These are phyloP conservation scores for Cyberlindnera mrakii DNA, from an alignment of 805 yeast genomes.

Conservation along the genomic window DNA sequence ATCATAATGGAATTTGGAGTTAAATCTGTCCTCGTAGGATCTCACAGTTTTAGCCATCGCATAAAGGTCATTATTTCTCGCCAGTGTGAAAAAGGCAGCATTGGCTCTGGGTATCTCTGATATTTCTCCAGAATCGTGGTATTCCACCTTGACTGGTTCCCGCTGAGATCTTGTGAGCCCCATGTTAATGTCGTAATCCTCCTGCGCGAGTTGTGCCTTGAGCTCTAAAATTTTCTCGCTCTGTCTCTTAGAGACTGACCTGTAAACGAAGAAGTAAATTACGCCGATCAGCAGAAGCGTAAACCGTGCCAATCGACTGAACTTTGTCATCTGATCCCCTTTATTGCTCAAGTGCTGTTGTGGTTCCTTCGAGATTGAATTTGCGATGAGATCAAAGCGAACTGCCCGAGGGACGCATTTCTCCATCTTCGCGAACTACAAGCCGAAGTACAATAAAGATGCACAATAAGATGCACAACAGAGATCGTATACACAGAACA, in stretches of 20 bases:
- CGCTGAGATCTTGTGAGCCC: conserved; percentile 7
- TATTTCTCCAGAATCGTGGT: conserved; percentile 44
- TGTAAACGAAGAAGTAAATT: conserved; percentile 15
- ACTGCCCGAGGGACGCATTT: no score
- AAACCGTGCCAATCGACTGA: conserved; percentile 15
- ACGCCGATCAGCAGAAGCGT: conserved; percentile 10
- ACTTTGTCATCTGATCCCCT: conserved; percentile 6
- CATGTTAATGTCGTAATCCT: conserved; percentile 13
- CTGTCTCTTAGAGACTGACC: conserved; percentile 14
- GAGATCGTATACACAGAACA: no score
- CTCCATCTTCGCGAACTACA: no score
- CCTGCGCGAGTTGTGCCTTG: conserved; percentile 11
- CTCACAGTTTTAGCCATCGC: conserved; percentile 54
- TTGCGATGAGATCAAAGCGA: no score
- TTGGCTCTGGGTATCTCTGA: conserved; percentile 36
- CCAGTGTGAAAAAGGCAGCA: conserved; percentile 54
- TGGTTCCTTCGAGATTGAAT: no score
- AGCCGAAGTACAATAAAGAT: no score
- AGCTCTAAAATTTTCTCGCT: conserved; percentile 15
- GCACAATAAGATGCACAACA: no score
- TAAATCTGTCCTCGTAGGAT: conserved; percentile 75
- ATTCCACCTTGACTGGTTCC: conserved; percentile 7
- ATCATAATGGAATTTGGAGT: conserved; percentile 63
- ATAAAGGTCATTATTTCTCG: conserved; percentile 7
- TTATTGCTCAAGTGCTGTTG: no score